Evolutionary conservation across 1,284 basidiomycete genomes (phyloP).

Genomic region (Rhizoctonia solani): DNA sequence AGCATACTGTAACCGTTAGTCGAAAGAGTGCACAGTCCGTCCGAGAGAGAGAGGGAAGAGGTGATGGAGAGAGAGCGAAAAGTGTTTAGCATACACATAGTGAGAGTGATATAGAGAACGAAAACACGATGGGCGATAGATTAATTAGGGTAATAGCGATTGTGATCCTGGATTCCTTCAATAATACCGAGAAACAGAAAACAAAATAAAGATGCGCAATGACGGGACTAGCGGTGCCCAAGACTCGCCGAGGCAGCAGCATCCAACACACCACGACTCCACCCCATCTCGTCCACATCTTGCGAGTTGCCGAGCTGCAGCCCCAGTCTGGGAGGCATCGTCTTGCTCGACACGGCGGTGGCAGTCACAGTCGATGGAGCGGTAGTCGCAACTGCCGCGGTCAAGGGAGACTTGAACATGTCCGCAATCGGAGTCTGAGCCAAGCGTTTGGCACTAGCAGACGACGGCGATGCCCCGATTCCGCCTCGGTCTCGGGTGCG

Average conservation of each 20-base stretch:
- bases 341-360: constrained; percentile 1
- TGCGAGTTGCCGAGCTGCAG: constrained; percentile 1
- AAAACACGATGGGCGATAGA: neutral
- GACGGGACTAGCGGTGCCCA: neutral
- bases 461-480: neutral
- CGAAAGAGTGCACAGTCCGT: neutral
- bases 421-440: constrained; percentile 26
- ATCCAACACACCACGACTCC: constrained; percentile 22
- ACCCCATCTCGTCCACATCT: constrained; percentile 28
- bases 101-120: neutral
- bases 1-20: too few relatives aligned
- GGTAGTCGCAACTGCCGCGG: constrained; percentile 15
- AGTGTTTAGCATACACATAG: too few relatives aligned
- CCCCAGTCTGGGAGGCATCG: constrained; percentile 20
- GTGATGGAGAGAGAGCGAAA: too few relatives aligned
- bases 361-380: constrained; percentile 13
- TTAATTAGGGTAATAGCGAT: neutral
- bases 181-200: neutral
- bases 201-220: neutral
- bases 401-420: constrained; percentile 26
- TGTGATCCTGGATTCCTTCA: neutral
- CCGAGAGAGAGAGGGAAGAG: neutral
- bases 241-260: constrained; percentile 29
- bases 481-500: neutral
- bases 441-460: neutral